phyloP scores from a whole-genome alignment of 805 yeast species.

The Metschnikowia orientalis region DNA sequence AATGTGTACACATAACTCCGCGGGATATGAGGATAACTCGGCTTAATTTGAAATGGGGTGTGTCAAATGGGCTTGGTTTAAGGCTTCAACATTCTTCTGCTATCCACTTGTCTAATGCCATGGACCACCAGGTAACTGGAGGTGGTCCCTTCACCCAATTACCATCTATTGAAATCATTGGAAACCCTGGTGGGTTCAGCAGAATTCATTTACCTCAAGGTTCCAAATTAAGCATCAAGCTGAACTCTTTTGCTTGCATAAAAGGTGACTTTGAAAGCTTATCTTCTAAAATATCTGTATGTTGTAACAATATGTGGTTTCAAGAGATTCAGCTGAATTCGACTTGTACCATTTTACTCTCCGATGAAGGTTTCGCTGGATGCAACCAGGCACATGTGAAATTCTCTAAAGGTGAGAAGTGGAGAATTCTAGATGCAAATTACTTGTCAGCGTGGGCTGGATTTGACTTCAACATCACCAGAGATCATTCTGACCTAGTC shows the following conservation, averaged over 20 bases:
- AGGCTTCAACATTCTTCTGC: too few relatives aligned
- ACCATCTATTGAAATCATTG: conserved; percentile 9
- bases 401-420: conserved; percentile 5
- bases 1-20: too few relatives aligned
- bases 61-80: too few relatives aligned
- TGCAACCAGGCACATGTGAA: conserved; percentile 5
- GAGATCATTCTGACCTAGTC: not conserved
- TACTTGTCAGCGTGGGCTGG: conserved; percentile 15
- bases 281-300: conserved; percentile 4
- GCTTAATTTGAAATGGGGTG: too few relatives aligned
- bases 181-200: conserved; percentile 7
- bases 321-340: conserved; percentile 10
- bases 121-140: conserved; percentile 10
- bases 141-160: conserved; percentile 14
- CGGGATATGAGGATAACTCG: too few relatives aligned
- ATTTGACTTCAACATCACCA: conserved; percentile 6
- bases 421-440: conserved; percentile 6
- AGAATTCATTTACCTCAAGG: conserved; percentile 11
- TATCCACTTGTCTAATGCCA: too few relatives aligned
- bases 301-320: conserved; percentile 9
- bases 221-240: conserved; percentile 7
- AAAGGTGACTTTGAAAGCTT: conserved; percentile 7
- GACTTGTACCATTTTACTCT: conserved; percentile 8
- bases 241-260: conserved; percentile 6
- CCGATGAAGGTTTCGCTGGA: conserved; percentile 6